Conservation (phyloP, 208 protist species). For the Trypanosoma cruzi region DNA sequence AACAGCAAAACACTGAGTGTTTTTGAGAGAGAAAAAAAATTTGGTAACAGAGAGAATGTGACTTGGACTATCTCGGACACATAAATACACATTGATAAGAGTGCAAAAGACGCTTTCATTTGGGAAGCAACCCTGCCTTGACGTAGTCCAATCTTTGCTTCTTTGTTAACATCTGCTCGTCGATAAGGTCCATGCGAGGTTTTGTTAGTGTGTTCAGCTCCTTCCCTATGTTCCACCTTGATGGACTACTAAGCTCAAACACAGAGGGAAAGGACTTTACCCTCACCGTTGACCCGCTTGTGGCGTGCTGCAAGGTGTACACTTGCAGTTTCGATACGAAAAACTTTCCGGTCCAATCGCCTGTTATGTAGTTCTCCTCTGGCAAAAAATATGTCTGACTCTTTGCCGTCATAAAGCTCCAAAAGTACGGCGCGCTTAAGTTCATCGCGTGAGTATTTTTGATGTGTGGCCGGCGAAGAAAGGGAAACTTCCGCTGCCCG, state of each 20-base stretch:
- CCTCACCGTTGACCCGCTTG: constrained; percentile 76
- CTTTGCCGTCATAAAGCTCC: constrained; percentile 88
- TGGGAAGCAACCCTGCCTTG: constrained; percentile 84
- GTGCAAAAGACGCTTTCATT: constrained; percentile 36
- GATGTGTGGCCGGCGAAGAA: constrained; percentile 74
- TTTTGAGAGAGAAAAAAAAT: background rate
- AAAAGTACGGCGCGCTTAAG: constrained; percentile 87
- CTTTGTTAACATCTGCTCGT: constrained; percentile 93
- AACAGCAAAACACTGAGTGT: background rate
- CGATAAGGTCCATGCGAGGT: constrained; percentile 90
- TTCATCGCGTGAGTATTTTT: constrained; percentile 91
- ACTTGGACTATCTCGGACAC: background rate
- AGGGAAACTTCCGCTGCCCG: constrained; percentile 83
- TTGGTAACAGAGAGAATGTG: background rate
- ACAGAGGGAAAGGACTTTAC: constrained; percentile 90
- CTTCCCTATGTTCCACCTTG: constrained; percentile 91
- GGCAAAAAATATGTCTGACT: constrained; percentile 81
- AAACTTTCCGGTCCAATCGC: constrained; percentile 92
- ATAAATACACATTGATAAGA: constrained; percentile 1
- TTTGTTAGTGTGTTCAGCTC: constrained; percentile 86
- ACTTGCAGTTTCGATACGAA: constrained; percentile 90
- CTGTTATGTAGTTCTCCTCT: constrained; percentile 92
- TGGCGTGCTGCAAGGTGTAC: constrained; percentile 90
- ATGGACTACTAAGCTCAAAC: constrained; percentile 86
- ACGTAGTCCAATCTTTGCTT: constrained; percentile 91